These are phyloP conservation scores for Geotrichum cucujoidarum DNA, from an alignment of 1,139 yeast genomes.

Conservation along the genomic window DNA sequence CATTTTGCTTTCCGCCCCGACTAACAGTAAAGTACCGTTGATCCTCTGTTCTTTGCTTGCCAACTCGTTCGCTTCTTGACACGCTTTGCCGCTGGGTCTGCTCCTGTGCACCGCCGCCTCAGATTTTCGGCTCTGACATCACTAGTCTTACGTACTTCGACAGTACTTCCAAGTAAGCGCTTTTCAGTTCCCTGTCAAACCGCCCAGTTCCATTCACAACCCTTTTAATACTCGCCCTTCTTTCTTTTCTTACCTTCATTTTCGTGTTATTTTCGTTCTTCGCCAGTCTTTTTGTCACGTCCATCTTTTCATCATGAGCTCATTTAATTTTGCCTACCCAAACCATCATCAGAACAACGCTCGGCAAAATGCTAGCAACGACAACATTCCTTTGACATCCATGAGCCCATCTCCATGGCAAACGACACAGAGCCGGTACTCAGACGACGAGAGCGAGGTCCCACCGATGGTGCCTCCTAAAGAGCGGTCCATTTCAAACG, in stretches of 20 bases:
- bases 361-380: background rate
- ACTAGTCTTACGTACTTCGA: too few species aligned
- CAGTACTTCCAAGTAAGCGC: too few species aligned
- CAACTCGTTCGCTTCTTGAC: too few species aligned
- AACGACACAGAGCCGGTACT: background rate
- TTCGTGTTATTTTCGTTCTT: background rate
- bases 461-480: constrained; percentile 3
- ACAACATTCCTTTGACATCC: background rate
- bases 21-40: too few species aligned
- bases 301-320: background rate
- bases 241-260: background rate
- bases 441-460: background rate
- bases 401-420: background rate
- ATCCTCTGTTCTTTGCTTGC: too few species aligned
- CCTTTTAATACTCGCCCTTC: too few species aligned
- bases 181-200: too few species aligned
- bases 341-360: background rate
- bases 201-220: too few species aligned
- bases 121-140: too few species aligned
- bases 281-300: background rate
- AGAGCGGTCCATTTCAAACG: background rate
- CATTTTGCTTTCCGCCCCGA: too few species aligned
- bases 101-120: too few species aligned
- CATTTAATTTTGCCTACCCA: background rate
- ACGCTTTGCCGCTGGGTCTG: too few species aligned